Base-by-base conservation (phyloP, 2,329 filamentous ascomycete species). In the Didymella segeticola region DNA sequence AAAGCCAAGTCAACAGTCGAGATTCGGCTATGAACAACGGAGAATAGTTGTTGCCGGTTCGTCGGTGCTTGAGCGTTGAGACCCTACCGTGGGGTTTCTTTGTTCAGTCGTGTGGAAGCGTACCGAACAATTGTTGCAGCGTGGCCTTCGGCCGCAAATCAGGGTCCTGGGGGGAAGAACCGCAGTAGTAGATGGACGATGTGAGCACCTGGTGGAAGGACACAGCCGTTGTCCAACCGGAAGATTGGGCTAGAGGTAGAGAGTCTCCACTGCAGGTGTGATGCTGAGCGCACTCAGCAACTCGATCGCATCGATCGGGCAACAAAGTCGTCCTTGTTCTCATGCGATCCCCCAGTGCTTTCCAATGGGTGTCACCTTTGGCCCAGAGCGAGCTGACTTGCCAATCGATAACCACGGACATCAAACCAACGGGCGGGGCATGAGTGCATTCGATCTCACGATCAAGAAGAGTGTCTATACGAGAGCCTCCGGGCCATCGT, bases 41-140 rank as follows among this genome's bases (percentile, higher is more conserved):
- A n/a, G 20, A n/a, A 30, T 34, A n/a, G 36, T n/a, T 26, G 1
- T 23, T 27, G 10, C 23, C 11, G 26, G 30, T 29, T 23, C 22
- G 10, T 19, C 11, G 26, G 30, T 29, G 5, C 19, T n/a, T 7
- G 11, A 17, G 29, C 20, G 22, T n/a, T 3, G 7, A 23, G 15
- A 20, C 15, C 26, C 23, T 42, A 12, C 2, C 23, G 11, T 17
- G 23, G 14, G 17, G 29, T 34, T 52, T 47, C 36, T 47, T 53
- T 46, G 48, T 52, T 41, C 29, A n/a, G 25, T 42, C 23, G 19
- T 19, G 30, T 42, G 43, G 23, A 27, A 47, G 15, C 43, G 17
- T 25, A 10, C n/a, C 5, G 31, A 31, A 19, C 17, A 14, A 22
- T 19, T 12, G 27, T 19, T 12, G 17, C 36, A 37, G 19, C 23